phyloP scores from a whole-genome alignment of 441 rosid species.

The Euphorbia schlechtendalii region DNA sequence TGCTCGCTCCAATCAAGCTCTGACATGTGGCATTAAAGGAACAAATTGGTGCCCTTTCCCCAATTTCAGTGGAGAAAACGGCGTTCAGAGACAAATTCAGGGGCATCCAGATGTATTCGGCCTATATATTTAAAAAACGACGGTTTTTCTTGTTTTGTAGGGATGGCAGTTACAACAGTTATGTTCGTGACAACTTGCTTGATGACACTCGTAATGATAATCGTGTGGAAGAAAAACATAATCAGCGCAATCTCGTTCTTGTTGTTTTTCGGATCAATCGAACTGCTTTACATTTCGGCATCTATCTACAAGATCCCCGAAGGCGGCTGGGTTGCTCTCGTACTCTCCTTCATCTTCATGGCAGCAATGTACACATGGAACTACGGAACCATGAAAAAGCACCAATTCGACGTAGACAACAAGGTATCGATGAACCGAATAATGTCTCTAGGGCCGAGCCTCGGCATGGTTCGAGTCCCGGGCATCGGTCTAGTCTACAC shows the following conservation, averaged over 20 bases:
- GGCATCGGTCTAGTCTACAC: conserved; percentile 92
- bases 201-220: conserved; percentile 69
- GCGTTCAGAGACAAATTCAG: too few relatives aligned
- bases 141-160: conserved; percentile 42
- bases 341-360: conserved; percentile 74
- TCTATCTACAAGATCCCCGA: conserved; percentile 86
- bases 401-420: conserved; percentile 84
- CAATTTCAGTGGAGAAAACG: too few relatives aligned
- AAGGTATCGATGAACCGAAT: conserved; percentile 96
- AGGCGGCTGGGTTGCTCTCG: conserved; percentile 99
- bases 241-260: conserved; percentile 65
- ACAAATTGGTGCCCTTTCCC: too few relatives aligned
- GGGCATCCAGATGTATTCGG: too few relatives aligned
- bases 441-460: conserved; percentile 82
- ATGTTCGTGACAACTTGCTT: conserved; percentile 98
- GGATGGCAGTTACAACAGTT: conserved; percentile 93
- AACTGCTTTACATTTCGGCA: conserved; percentile 91
- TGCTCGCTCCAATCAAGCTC: too few relatives aligned
- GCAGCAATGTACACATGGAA: conserved; percentile 93
- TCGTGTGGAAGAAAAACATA: conserved; percentile 90
- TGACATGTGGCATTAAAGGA: too few relatives aligned
- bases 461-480: conserved; percentile 86
- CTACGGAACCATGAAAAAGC: conserved; percentile 80
- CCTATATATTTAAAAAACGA: too few relatives aligned
- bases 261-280: conserved; percentile 76